Conservation (phyloP, 2,329 filamentous ascomycete species). For the Colletotrichum liriopes region DNA sequence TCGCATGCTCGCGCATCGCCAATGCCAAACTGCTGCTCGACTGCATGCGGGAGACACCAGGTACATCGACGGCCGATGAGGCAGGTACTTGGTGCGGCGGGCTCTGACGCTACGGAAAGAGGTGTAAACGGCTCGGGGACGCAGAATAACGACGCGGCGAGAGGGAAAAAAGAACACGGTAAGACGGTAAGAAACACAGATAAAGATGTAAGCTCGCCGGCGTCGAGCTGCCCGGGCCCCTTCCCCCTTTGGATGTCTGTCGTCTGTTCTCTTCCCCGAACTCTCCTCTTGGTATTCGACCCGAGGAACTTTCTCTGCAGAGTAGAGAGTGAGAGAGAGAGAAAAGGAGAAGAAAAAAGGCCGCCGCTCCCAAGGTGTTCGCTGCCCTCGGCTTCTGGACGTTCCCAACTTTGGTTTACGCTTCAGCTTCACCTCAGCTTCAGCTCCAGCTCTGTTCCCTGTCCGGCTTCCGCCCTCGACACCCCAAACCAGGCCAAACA, state of each 20-base stretch:
- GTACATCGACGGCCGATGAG: neutral
- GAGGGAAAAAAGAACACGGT: neutral
- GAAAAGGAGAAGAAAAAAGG: neutral
- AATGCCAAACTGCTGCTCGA: neutral
- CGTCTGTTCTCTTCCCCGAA: slow-evolving; percentile 8
- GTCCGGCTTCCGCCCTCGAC: slow-evolving; percentile 10
- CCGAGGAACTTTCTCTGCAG: neutral
- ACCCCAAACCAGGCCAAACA: slow-evolving; percentile 25
- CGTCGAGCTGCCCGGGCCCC: neutral
- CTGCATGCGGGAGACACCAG: neutral
- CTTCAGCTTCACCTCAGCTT: slow-evolving; percentile 27
- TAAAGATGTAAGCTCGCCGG: neutral
- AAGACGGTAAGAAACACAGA: neutral
- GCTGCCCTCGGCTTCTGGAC: slow-evolving; percentile 15
- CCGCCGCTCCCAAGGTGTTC: neutral
- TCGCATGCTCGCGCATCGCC: neutral
- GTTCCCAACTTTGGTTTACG: slow-evolving; percentile 19
- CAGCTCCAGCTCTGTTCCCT: slow-evolving; percentile 40
- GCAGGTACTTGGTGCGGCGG: neutral
- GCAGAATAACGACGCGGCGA: neutral
- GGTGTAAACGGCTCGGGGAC: neutral
- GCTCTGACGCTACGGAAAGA: neutral
- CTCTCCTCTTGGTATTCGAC: neutral
- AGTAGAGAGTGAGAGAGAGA: neutral
- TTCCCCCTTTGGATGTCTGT: neutral